These are phyloP conservation scores for Diaporthe aspalathi DNA, from an alignment of 2,329 filamentous ascomycete genomes.

Conservation along the genomic window DNA sequence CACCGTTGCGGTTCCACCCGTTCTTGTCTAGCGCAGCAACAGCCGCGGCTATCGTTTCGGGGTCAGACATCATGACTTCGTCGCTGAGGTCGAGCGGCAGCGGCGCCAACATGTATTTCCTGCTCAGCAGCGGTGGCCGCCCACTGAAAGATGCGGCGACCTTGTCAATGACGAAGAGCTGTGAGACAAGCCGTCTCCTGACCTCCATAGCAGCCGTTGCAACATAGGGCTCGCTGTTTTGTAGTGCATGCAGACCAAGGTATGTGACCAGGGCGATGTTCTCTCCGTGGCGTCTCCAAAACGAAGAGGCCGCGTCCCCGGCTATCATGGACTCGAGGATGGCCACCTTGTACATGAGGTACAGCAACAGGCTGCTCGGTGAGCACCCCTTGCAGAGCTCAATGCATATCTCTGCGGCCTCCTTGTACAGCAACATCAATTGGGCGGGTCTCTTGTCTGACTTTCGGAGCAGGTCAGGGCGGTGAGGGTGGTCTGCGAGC, in stretches of 20 bases:
- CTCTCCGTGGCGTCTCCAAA: slow-evolving; percentile 53
- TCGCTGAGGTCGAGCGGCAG: slow-evolving; percentile 66
- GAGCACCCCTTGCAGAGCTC: slow-evolving; percentile 48
- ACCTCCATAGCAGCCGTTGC: slow-evolving; percentile 52
- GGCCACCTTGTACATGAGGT: slow-evolving; percentile 49
- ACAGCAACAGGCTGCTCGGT: slow-evolving; percentile 53
- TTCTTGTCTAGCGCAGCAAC: slow-evolving; percentile 56
- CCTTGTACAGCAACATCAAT: slow-evolving; percentile 45
- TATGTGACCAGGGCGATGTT: slow-evolving; percentile 51
- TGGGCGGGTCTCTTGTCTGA: slow-evolving; percentile 1
- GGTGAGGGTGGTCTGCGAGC: slow-evolving; percentile 2
- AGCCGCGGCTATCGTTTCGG: slow-evolving; percentile 52
- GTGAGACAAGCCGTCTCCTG: slow-evolving; percentile 49
- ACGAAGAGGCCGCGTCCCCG: slow-evolving; percentile 53
- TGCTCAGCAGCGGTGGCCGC: slow-evolving; percentile 63
- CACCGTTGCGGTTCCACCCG: slow-evolving; percentile 63
- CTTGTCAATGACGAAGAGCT: slow-evolving; percentile 61
- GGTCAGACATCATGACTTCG: slow-evolving; percentile 58
- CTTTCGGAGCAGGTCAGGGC: not conserved
- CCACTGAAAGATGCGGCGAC: slow-evolving; percentile 63
- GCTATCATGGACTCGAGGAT: slow-evolving; percentile 52
- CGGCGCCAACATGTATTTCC: slow-evolving; percentile 65
- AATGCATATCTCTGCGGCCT: slow-evolving; percentile 44
- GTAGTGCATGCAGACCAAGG: slow-evolving; percentile 49
- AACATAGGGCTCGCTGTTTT: slow-evolving; percentile 44